Evolutionary conservation across 2,329 filamentous ascomycete species (phyloP).

Genomic region (Beauveria pseudobassiana): DNA sequence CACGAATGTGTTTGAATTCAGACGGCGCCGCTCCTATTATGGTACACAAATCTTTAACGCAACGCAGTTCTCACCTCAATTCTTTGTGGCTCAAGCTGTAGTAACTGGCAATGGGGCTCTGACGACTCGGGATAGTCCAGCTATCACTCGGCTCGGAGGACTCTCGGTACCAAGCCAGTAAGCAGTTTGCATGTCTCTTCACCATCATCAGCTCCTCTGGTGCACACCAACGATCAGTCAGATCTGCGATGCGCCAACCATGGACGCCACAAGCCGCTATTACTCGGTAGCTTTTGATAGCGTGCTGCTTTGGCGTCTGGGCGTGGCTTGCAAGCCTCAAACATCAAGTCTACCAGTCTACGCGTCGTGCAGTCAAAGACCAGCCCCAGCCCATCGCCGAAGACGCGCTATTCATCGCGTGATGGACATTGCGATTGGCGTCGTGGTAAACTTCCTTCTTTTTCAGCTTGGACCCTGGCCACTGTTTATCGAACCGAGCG

Average conservation of each 20-base stretch:
- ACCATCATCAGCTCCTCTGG: background rate
- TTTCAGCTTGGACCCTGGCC: background rate
- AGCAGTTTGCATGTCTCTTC: background rate
- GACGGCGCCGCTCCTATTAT: background rate
- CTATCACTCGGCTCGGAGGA: background rate
- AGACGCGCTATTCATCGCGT: background rate
- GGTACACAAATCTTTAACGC: background rate
- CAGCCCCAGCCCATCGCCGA: background rate
- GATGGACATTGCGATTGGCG: constrained; percentile 2
- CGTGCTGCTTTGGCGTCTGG: background rate
- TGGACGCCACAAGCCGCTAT: background rate
- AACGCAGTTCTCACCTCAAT: background rate
- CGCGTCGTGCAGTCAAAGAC: background rate
- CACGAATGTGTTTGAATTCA: background rate
- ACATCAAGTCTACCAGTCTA: background rate
- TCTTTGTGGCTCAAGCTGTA: background rate
- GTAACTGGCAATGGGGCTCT: background rate
- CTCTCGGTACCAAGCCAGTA: background rate
- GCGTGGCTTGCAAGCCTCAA: background rate
- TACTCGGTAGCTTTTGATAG: background rate
- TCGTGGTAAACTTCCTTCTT: background rate
- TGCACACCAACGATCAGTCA: background rate
- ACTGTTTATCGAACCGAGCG: background rate
- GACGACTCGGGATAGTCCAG: background rate
- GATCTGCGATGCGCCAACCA: constrained; percentile 1